Percentiles rank a stretch among this genome's conserved stretches.
Conservation (phyloP, 1,284 basidiomycete genomes). For the Schizopora paradoxa region DNA sequence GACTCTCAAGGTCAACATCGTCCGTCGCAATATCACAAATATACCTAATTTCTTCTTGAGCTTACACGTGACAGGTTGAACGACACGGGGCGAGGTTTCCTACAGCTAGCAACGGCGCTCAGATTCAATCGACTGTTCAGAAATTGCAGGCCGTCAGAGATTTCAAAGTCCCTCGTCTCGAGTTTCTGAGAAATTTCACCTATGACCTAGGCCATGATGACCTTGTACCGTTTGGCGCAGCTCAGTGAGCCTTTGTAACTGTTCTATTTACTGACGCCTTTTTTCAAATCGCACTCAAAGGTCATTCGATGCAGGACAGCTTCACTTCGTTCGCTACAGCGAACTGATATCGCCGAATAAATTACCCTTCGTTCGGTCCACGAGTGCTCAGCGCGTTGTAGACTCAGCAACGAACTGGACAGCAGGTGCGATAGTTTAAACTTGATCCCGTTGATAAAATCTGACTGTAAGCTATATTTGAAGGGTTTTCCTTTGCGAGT, state of each 20-base stretch:
- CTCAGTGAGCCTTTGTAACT: constrained; percentile 48
- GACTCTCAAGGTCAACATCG: constrained; percentile 51
- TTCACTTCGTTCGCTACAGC: constrained; percentile 48
- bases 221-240: constrained; percentile 64
- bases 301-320: constrained; percentile 43
- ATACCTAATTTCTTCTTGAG: constrained; percentile 4
- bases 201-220: constrained; percentile 57
- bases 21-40: constrained; percentile 31
- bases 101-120: constrained; percentile 42
- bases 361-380: constrained; percentile 64
- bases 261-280: neutral
- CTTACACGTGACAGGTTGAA: constrained; percentile 55
- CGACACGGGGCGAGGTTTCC: constrained; percentile 82
- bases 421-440: constrained; percentile 37
- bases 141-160: constrained; percentile 45
- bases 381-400: constrained; percentile 57
- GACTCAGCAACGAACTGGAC: constrained; percentile 70
- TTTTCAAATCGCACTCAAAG: constrained; percentile 27
- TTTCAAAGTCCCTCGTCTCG: constrained; percentile 44
- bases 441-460: neutral
- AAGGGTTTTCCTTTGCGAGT: constrained; percentile 19
- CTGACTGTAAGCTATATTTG: neutral
- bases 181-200: constrained; percentile 58
- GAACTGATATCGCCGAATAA: constrained; percentile 39
- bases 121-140: constrained; percentile 44